Evolutionary conservation across 2,329 filamentous ascomycete species (phyloP).

Genomic region (Xylaria sp.): DNA sequence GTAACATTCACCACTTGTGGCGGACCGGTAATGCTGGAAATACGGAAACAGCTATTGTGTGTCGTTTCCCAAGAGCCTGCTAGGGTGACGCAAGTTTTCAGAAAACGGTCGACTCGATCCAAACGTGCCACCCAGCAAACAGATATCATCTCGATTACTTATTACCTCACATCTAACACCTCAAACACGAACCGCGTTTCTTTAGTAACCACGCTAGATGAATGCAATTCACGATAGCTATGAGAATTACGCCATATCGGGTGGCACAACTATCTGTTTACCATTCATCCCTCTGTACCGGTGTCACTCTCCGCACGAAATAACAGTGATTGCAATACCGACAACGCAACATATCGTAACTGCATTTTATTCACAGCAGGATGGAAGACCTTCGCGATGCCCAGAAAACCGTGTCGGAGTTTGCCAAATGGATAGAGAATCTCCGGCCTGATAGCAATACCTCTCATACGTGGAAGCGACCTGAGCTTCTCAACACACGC

Average conservation of each 20-base stretch:
- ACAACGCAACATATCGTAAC: background rate
- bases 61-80: slow-evolving; percentile 4
- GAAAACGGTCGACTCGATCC: background rate
- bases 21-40: slow-evolving; percentile 1
- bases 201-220: background rate
- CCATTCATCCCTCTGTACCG: background rate
- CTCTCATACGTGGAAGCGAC: slow-evolving; percentile 8
- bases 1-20: background rate
- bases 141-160: slow-evolving; percentile 19
- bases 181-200: background rate
- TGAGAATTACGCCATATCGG: background rate
- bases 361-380: background rate
- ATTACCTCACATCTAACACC: slow-evolving; percentile 13
- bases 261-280: background rate
- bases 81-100: slow-evolving; percentile 23
- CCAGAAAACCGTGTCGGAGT: slow-evolving; percentile 39
- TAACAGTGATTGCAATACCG: background rate
- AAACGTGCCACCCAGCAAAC: slow-evolving; percentile 26
- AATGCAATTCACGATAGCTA: background rate
- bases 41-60: slow-evolving; percentile 5
- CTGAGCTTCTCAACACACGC: slow-evolving; percentile 29
- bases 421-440: slow-evolving; percentile 40
- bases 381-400: slow-evolving; percentile 46
- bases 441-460: slow-evolving; percentile 34
- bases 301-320: background rate